Percentiles rank a stretch among this genome's conserved stretches.
These are phyloP conservation scores for Phyllosticta citriasiana DNA, from an alignment of 2,329 filamentous ascomycete species.

Conservation along the genomic window DNA sequence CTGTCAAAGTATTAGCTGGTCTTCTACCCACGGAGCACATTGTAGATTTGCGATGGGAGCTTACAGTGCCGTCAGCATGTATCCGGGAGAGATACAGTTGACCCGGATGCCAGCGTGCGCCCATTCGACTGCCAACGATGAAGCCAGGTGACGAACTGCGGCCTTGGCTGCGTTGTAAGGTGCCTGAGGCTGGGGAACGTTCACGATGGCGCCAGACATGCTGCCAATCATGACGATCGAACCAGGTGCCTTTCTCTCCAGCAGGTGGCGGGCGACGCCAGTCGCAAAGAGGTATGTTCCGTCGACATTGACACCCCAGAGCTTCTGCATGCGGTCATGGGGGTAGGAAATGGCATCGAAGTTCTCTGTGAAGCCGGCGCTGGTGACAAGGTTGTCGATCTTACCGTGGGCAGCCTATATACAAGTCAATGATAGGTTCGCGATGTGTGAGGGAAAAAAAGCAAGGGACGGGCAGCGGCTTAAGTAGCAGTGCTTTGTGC, in stretches of 20 bases:
- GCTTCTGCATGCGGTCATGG: constrained; percentile 80
- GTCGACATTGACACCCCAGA: constrained; percentile 90
- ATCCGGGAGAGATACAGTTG: constrained; percentile 90
- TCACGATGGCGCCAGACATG: constrained; percentile 91
- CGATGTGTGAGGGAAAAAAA: neutral
- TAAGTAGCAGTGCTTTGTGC: neutral
- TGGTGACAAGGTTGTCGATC: constrained; percentile 87
- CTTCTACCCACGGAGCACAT: neutral
- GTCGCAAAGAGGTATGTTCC: constrained; percentile 86
- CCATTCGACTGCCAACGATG: constrained; percentile 90
- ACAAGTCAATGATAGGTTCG: neutral
- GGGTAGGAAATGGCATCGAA: constrained; percentile 87
- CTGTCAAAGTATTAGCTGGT: constrained; percentile 33
- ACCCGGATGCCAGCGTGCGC: constrained; percentile 78
- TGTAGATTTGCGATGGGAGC: constrained; percentile 21
- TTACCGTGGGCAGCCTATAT: constrained; percentile 53
- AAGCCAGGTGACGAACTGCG: constrained; percentile 77
- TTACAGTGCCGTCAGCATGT: constrained; percentile 91
- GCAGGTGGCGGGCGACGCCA: constrained; percentile 76
- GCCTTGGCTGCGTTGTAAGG: constrained; percentile 93
- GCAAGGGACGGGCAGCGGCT: neutral
- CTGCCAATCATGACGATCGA: constrained; percentile 92
- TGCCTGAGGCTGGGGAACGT: constrained; percentile 86
- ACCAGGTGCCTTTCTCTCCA: constrained; percentile 66
- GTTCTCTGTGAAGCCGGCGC: constrained; percentile 95